Percentiles rank a stretch among this genome's conserved stretches.
Evolutionary conservation across 2,329 filamentous ascomycete genomes (phyloP).

Genomic region (Colletotrichum orchidophilum): DNA sequence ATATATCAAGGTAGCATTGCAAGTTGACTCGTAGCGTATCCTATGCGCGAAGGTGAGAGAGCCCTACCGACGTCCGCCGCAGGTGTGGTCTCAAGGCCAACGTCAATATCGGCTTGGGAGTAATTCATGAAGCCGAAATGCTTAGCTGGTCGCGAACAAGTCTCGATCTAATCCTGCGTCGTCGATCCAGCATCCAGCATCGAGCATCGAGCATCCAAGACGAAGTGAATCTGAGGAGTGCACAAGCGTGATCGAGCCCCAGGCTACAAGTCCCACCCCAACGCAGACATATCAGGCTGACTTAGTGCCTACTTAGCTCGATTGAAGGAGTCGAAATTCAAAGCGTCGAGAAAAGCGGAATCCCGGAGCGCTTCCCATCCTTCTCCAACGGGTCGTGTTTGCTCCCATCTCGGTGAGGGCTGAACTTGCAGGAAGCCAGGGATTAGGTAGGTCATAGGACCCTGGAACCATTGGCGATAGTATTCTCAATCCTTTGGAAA

Average conservation of each 20-base stretch:
- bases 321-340: too few relatives aligned
- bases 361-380: neutral
- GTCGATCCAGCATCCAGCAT: neutral
- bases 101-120: neutral
- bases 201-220: neutral
- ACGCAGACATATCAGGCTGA: neutral
- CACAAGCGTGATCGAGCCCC: neutral
- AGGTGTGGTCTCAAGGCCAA: neutral
- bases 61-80: neutral
- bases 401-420: neutral
- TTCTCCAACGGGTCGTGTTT: neutral
- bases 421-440: neutral
- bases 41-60: neutral
- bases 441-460: too few relatives aligned
- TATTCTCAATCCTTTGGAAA: neutral
- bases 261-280: neutral
- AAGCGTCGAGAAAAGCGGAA: neutral
- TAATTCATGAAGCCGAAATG: neutral
- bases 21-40: neutral
- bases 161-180: neutral
- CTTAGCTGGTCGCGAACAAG: neutral
- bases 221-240: neutral
- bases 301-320: neutral
- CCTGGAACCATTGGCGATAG: neutral
- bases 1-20: neutral